Evolutionary conservation across 2,329 filamentous ascomycete genomes (phyloP), one percentile per base, ranked within the genome.

Genomic region (Mycocentrospora acerina): DNA sequence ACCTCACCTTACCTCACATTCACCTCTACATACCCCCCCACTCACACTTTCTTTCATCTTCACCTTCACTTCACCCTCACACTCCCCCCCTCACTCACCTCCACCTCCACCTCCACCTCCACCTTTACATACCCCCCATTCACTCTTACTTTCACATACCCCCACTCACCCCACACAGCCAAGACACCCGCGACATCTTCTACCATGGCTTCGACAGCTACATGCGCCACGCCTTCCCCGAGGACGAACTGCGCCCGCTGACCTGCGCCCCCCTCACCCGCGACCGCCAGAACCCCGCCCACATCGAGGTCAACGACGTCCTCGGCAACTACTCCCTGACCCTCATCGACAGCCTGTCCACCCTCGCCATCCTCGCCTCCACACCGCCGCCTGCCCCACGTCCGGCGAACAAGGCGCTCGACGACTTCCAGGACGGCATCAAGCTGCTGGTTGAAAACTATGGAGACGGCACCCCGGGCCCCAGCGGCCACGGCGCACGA

Each of bases 201-300:
- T 95, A 95, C 68, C 93, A 98, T 75, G 93, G 93, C 44, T 97
- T 84, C 72, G 83, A 90, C 70, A 95, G 91, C 68, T 98, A 98
- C 73, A 93, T 96, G 83, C 72, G 80, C 51, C 78, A 95, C 68
- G 93, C 90, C 41, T 98, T 96, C 61, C 93, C 93, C 10, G 93
- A 97, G 68, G 93, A 98, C 62, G 93, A 93, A 80, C 75, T 98
- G 40, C 86, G 88, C 30, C 93, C 93, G 7, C 73, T 98, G 14
- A 83, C 88, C 17, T 98, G 93, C 69, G 74, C 74, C 12, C 89
- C 93, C 5, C 75, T 97, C 57, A 89, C 87, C 27, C 85, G 93
- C 68, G 90, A 96, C 71, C 79, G 80, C 56, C 74, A 82, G 32
- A 87, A 95, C 62, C 85, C 88, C 2, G 78, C 79, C 40, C 86